Percentiles rank a stretch among this genome's conserved stretches.
phyloP scores from a whole-genome alignment of 305 asterid genomes.

The Fraxinus floribunda region DNA sequence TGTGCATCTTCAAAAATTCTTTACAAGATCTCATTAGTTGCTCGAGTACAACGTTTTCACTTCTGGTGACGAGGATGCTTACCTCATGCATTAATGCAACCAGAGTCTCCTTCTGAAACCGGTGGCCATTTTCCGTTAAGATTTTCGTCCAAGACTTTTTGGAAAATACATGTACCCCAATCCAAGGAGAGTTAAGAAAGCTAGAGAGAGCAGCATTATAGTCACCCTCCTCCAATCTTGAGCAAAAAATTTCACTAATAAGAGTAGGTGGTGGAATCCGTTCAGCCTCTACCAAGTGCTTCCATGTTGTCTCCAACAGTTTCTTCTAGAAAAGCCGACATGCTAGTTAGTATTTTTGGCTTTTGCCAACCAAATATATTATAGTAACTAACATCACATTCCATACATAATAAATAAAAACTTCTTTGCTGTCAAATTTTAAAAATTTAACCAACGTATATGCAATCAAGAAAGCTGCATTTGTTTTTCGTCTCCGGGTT shows the following conservation, averaged over 20 bases:
- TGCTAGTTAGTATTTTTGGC: not conserved
- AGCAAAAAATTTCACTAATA: conserved; percentile 54
- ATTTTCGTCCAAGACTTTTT: conserved; percentile 61
- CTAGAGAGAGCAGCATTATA: conserved; percentile 52
- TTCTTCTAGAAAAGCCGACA: conserved; percentile 36
- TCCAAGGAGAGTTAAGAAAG: conserved; percentile 39
- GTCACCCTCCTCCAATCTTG: conserved; percentile 55
- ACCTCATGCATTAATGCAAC: conserved; percentile 39
- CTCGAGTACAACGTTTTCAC: conserved; percentile 40
- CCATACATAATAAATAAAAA: not conserved
- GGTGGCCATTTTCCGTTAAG: conserved; percentile 43
- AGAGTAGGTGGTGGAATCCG: conserved; percentile 61
- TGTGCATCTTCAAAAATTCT: conserved; percentile 37
- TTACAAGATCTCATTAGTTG: conserved; percentile 55
- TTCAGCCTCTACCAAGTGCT: conserved; percentile 49
- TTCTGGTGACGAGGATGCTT: conserved; percentile 19
- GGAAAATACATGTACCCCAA: conserved; percentile 54
- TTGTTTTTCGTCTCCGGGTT: not conserved
- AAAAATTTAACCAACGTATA: not conserved
- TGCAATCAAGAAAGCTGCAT: not conserved
- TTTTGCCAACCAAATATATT: not conserved
- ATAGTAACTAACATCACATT: not conserved
- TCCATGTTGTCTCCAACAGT: conserved; percentile 72
- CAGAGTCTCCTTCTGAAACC: conserved; percentile 41
- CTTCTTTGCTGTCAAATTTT: not conserved